Evolutionary conservation across 257 asterid genomes (phyloP).

Genomic region (Solanum sparsipilum): DNA sequence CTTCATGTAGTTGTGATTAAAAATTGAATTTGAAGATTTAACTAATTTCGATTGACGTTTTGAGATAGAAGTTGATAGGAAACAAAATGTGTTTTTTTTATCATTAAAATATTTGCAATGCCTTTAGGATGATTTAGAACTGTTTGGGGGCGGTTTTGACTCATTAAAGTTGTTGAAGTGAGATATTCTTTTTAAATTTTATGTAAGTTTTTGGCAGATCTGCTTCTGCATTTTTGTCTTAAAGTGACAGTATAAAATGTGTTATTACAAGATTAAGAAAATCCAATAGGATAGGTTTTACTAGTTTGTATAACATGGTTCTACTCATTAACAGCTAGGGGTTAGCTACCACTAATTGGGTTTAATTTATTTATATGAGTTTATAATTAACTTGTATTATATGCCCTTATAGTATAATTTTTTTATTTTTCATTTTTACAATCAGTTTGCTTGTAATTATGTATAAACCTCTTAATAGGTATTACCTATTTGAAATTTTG

Average conservation of each 20-base stretch:
- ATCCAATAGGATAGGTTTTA: neutral
- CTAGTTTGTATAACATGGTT: neutral
- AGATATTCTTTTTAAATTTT: neutral
- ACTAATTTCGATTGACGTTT: neutral
- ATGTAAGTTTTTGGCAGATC: neutral
- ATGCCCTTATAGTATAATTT: neutral
- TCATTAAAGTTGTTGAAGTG: neutral
- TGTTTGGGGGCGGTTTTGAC: neutral
- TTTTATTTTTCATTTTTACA: neutral
- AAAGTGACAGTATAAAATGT: neutral
- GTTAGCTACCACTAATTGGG: neutral
- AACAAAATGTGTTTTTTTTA: neutral
- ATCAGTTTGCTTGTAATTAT: neutral
- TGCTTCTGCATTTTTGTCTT: neutral
- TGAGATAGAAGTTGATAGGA: neutral
- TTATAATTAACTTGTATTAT: neutral
- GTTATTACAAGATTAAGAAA: neutral
- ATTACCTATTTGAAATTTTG: neutral
- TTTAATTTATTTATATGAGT: neutral
- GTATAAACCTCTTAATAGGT: neutral
- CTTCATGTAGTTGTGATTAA: neutral
- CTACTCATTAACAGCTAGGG: neutral
- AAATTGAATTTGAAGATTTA: neutral
- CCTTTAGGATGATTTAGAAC: neutral
- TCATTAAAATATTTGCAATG: neutral